Evolutionary conservation across 768 basidiomycete genomes (phyloP), one percentile per base, ranked within the genome.

Genomic region (Lactarius tabidus): DNA sequence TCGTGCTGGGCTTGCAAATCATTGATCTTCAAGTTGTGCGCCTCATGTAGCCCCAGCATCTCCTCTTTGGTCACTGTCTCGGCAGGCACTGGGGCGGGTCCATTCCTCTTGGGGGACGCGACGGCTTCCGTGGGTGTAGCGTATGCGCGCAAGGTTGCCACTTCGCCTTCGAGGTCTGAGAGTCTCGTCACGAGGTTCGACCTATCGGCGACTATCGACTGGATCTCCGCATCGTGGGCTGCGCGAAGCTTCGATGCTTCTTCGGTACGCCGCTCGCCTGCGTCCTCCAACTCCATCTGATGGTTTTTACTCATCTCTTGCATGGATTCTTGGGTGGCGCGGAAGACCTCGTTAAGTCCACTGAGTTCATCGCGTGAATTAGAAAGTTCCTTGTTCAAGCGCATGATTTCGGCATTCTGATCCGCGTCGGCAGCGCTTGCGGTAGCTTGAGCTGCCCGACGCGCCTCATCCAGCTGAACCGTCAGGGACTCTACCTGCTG

Each of bases 11-110:
- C 85, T 72, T 88, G 80, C 61, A 93, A 68, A 75, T 93, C 91
- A 59, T 86, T 78, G 69, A 95, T 73, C 78, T 89, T 93, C 67
- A 88, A 79, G 73, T 89, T 90, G 74, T 95, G 93, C 6, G 93
- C 93, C 74, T 91, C 89, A 68, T 94, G 89, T 72, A 91, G 76
- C 71, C 81, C 83, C 73, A 86, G 85, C 45, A 95, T 76, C 62
- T 94, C 91, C 68, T 91, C 91, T 70, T 85, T 87, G 39, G 90
- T 84, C 9, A 91, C 84, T 18, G 79, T 82, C 28, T 74, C 68
- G 10, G 80, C 76, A 1, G 80, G 77, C 55, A 79, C 75, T 48
- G 76, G 73, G 26, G 75, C 71, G 1, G 73, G 76, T 17, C 85
- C 86, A 66, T 88, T 89, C 66, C 75, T 82, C 75, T 83, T 86